Conservation (phyloP, 768 basidiomycete species). For the Kwoniella dejecticola region DNA sequence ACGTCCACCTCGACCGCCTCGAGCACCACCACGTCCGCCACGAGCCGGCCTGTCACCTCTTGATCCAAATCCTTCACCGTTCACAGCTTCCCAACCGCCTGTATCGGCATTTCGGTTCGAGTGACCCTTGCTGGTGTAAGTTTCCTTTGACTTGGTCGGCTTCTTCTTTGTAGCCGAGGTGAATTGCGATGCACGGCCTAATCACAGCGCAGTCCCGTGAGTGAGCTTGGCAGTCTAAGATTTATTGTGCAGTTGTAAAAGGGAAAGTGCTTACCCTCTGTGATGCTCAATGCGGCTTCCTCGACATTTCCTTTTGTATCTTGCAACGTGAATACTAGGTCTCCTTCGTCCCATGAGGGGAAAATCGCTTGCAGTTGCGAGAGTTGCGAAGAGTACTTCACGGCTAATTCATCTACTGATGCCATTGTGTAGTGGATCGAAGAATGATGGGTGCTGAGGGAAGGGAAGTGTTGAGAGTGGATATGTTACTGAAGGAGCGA, state of each 20-base stretch:
- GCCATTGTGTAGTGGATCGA: conserved; percentile 40
- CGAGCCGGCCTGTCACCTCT: conserved; percentile 50
- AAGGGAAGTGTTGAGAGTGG: not conserved
- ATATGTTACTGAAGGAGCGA: conserved; percentile 1
- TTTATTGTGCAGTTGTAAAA: too few relatives aligned
- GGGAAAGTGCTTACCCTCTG: conserved; percentile 51
- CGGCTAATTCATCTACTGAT: conserved; percentile 42
- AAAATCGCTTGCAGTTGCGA: conserved; percentile 53
- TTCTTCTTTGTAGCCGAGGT: conserved; percentile 53
- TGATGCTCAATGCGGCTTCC: conserved; percentile 53
- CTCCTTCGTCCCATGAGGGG: conserved; percentile 55
- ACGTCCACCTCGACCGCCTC: conserved; percentile 55
- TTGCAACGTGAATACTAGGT: conserved; percentile 51
- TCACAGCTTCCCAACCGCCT: conserved; percentile 43
- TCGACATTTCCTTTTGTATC: conserved; percentile 55
- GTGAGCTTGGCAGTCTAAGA: too few relatives aligned
- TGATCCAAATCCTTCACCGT: conserved; percentile 49
- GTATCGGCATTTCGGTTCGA: conserved; percentile 51
- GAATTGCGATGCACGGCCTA: conserved; percentile 56
- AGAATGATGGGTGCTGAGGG: conserved; percentile 3
- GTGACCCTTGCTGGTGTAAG: conserved; percentile 29
- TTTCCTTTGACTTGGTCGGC: conserved; percentile 40
- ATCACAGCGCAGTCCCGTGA: too few relatives aligned
- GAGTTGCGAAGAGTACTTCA: conserved; percentile 51
- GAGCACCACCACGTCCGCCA: conserved; percentile 51